Conservation (phyloP, 129 eudicot species). For the Erigeron canadensis region DNA sequence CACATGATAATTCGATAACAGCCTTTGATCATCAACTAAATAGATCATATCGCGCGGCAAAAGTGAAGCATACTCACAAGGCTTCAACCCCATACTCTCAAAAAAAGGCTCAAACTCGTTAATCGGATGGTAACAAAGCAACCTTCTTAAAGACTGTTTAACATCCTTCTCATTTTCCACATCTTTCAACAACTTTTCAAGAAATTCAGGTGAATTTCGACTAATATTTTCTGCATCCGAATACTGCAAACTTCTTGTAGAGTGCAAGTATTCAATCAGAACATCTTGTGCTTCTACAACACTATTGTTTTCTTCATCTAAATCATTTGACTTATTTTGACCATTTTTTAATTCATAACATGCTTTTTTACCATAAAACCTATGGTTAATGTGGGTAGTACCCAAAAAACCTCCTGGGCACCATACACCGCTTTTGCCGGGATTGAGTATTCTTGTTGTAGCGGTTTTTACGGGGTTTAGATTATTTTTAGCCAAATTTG, state of each 20-base stretch:
- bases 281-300: conserved; percentile 67
- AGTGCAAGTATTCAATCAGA: conserved; percentile 69
- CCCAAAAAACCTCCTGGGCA: conserved; percentile 20
- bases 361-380: conserved; percentile 42
- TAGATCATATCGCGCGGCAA: conserved; percentile 58
- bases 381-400: conserved; percentile 42
- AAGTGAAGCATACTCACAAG: conserved; percentile 42
- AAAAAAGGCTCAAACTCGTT: conserved; percentile 90
- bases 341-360: conserved; percentile 16
- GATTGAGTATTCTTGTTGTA: not conserved
- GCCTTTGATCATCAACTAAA: conserved; percentile 52
- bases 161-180: conserved; percentile 38
- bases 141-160: conserved; percentile 46
- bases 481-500: conserved; percentile 5
- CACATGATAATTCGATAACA: conserved; percentile 68
- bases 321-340: conserved; percentile 2
- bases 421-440: no score
- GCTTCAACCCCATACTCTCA: conserved; percentile 79
- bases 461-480: conserved; percentile 33
- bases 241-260: conserved; percentile 68
- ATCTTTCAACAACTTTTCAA: conserved; percentile 44
- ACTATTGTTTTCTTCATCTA: conserved; percentile 11
- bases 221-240: conserved; percentile 76
- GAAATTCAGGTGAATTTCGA: conserved; percentile 57
- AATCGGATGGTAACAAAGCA: conserved; percentile 73